Conservation (phyloP, 2,329 filamentous ascomycete genomes). For the Scopulariopsis brevicaulis region DNA sequence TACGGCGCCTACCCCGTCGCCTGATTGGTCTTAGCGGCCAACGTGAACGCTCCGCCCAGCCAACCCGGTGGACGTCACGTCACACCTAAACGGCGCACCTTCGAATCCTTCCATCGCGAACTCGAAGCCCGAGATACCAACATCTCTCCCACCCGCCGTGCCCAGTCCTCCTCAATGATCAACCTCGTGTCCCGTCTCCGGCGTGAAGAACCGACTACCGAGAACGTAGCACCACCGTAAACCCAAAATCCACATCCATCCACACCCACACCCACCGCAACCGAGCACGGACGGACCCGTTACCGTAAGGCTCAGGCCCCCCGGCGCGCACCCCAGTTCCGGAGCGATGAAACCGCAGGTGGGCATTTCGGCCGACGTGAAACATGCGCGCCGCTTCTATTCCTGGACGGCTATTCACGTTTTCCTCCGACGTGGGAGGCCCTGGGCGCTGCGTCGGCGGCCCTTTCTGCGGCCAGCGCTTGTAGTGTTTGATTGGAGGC, state of each 20-base stretch:
- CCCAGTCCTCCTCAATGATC: no score
- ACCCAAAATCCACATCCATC: neutral
- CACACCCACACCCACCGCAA: neutral
- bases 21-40: constrained; percentile 14
- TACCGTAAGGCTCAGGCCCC: neutral
- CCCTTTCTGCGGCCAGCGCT: no score
- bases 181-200: no score
- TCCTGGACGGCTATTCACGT: neutral
- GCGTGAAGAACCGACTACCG: no score
- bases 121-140: no score
- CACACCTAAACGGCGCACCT: no score
- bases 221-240: no score
- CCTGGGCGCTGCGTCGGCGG: no score
- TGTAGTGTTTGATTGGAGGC: no score
- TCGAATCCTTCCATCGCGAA: no score
- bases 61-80: no score
- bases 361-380: neutral
- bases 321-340: neutral
- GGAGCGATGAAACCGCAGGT: neutral
- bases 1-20: constrained; percentile 12
- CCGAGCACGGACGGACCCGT: neutral
- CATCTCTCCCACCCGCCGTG: no score
- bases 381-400: neutral
- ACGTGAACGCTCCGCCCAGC: neutral
- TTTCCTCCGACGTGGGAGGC: neutral